Conservation (phyloP, 257 asterid genomes). For the Solanum peruvianum region DNA sequence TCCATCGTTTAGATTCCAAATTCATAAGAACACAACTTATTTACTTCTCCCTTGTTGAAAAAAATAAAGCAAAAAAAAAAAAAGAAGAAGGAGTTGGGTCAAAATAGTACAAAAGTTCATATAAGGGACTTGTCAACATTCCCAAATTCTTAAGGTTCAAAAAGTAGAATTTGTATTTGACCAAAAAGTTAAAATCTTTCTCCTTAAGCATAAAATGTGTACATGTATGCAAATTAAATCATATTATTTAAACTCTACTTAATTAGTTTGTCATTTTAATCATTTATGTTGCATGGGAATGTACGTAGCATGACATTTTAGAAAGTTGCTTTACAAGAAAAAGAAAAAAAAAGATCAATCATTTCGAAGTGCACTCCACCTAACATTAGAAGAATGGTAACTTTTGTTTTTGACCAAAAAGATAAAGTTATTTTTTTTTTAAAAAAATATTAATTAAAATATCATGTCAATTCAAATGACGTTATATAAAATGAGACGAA, state of each 20-base stretch:
- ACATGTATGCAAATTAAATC: neutral
- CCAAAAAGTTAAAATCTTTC: neutral
- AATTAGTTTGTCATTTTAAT: neutral
- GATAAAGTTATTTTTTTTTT: neutral
- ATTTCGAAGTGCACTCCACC: neutral
- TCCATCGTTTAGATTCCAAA: neutral
- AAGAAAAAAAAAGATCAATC: neutral
- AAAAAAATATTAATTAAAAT: no score
- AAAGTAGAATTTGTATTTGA: neutral
- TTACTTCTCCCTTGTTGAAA: neutral
- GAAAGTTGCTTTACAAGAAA: neutral
- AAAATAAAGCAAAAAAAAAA: neutral
- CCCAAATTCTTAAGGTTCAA: neutral
- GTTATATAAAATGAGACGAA: neutral
- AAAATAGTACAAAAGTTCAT: neutral
- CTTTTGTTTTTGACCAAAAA: neutral
- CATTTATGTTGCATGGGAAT: neutral
- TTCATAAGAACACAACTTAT: neutral
- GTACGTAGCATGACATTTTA: neutral
- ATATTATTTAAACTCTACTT: neutral
- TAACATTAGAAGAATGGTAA: neutral
- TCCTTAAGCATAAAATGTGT: neutral
- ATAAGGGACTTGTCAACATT: neutral
- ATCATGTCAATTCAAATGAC: no score
- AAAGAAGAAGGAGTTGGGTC: neutral